phyloP scores from a whole-genome alignment of 352 stramenopile genomes.

The Globisporangium abappressorium region DNA sequence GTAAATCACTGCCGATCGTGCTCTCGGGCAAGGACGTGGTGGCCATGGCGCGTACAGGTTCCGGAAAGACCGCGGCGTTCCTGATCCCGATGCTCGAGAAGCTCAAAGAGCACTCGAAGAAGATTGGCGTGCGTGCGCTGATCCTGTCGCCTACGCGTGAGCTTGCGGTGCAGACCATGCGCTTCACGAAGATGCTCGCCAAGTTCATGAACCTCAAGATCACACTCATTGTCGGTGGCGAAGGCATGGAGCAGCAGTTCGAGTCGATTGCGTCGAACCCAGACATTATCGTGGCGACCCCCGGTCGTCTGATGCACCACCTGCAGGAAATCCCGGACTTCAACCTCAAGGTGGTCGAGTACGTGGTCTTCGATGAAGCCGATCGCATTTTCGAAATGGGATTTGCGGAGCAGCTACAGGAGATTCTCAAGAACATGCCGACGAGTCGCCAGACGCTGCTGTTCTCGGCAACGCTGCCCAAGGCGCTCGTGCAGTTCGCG shows the following conservation, averaged over 20 bases:
- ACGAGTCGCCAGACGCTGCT: slow-evolving; percentile 87
- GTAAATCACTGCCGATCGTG: slow-evolving; percentile 96
- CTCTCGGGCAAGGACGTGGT: slow-evolving; percentile 96
- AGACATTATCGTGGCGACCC: slow-evolving; percentile 94
- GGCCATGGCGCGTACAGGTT: slow-evolving; percentile 97
- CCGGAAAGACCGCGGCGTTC: slow-evolving; percentile 98
- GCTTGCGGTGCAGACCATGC: slow-evolving; percentile 97
- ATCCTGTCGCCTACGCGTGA: slow-evolving; percentile 97
- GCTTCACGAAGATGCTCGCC: slow-evolving; percentile 85
- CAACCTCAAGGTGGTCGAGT: slow-evolving; percentile 89
- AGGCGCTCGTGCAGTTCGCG: slow-evolving; percentile 97
- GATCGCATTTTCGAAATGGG: slow-evolving; percentile 99
- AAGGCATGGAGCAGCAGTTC: slow-evolving; percentile 99
- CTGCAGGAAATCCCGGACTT: slow-evolving; percentile 94
- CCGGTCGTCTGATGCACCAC: slow-evolving; percentile 93
- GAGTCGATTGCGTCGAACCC: slow-evolving; percentile 91
- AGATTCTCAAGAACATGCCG: slow-evolving; percentile 92
- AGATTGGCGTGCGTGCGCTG: slow-evolving; percentile 84
- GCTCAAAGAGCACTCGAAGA: slow-evolving; percentile 91
- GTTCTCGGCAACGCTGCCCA: slow-evolving; percentile 97
- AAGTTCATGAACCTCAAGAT: slow-evolving; percentile 92
- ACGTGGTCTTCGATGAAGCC: slow-evolving; percentile 98
- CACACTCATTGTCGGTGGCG: slow-evolving; percentile 95
- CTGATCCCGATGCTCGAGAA: slow-evolving; percentile 98
- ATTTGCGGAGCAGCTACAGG: slow-evolving; percentile 96